Evolutionary conservation across 2,329 filamentous ascomycete genomes (phyloP), one percentile per base, ranked within the genome.

Genomic region (Teratosphaeria epicoccoides): DNA sequence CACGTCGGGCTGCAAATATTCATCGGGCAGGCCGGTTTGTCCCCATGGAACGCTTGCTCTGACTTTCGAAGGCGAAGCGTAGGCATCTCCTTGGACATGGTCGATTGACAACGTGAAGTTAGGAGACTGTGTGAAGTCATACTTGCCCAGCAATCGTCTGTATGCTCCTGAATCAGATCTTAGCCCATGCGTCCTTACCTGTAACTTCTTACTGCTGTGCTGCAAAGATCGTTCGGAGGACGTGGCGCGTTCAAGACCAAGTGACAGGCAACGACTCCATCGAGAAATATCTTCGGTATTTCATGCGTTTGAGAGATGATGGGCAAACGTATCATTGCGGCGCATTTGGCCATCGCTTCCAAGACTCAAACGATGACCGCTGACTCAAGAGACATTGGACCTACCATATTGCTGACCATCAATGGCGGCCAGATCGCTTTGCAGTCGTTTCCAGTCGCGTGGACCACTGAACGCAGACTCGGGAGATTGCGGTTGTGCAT

Each of bases 81-180:
- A 68, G 20, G 64, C 57, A 57, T 67, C 64, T 25, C 59, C 58
- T 55, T 67, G 66, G 7, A 68, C 62, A 43, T 66, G 61, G 48
- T 67, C 63, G 52, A 68, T 53, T n/a, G 56, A 59, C 23, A 68
- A 58, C 6, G 58, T 57, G 52, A 66, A 68, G 17, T 24, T 46
- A 20, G 54, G 54, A 10, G 57, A 55, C 20, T 37, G 25, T 22
- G 37, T 46, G 49, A 66, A 61, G 9, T 53, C 40, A 50, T 63
- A 68, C 43, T 54, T 57, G 44, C 62, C 61, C 23, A 55, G 52
- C 7, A 68, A 57, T 47, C 59, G 57, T 43, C 66, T 66, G 57
- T 67, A 66, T 4, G 63, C 59, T 33, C 64, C 64, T 67, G 57
- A 40, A 46, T 23, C 44, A 24, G 22, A 46, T 46, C 20, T 46